Conservation (phyloP, 164 flowering plant species). For the Annona squamosa region DNA sequence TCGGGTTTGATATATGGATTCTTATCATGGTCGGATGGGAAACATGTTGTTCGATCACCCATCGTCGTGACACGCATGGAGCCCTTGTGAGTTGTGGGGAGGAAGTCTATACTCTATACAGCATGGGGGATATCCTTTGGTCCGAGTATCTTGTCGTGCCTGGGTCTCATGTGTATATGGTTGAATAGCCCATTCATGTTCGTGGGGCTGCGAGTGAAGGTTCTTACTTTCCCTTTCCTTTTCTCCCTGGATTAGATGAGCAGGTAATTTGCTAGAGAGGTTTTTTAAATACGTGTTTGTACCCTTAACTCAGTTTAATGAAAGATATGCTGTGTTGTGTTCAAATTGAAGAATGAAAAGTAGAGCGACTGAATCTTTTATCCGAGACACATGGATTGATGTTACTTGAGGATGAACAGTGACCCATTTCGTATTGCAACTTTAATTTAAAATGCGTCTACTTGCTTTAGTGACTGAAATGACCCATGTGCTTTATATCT, state of each 20-base stretch:
- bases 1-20: slow-evolving; percentile 69
- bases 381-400: neutral
- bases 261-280: neutral
- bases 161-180: neutral
- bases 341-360: neutral
- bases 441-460: too few relatives aligned
- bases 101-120: neutral
- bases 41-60: slow-evolving; percentile 78
- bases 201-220: neutral
- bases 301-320: neutral
- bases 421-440: neutral
- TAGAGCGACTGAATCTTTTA: neutral
- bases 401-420: neutral
- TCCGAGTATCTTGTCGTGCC: slow-evolving; percentile 2
- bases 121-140: neutral
- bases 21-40: slow-evolving; percentile 72
- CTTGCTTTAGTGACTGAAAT: too few relatives aligned
- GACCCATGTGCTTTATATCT: too few relatives aligned
- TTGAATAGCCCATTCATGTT: neutral
- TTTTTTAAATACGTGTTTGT: neutral
- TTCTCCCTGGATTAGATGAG: neutral
- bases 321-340: neutral
- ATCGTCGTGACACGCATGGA: slow-evolving; percentile 52
- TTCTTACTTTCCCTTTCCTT: neutral
- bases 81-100: slow-evolving; percentile 31